These are phyloP conservation scores for Fusarium euwallaceae DNA, from an alignment of 2,329 filamentous ascomycete genomes.

Conservation along the genomic window DNA sequence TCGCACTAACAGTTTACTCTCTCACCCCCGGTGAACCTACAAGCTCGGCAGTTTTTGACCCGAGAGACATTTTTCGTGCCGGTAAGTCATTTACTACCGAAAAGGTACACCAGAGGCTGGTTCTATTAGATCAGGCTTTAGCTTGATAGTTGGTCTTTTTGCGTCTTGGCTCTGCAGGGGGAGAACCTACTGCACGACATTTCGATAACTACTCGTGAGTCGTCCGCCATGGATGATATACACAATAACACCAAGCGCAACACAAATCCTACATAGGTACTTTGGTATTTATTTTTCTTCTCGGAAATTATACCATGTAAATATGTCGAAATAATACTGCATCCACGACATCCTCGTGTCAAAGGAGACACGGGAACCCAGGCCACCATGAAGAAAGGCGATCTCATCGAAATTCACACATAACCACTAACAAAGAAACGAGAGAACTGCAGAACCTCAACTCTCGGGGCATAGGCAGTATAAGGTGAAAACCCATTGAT, in stretches of 20 bases:
- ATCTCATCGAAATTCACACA: background rate
- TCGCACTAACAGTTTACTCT: background rate
- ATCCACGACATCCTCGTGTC: background rate
- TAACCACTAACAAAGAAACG: background rate
- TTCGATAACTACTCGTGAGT: background rate
- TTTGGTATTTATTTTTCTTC: too few relatives aligned
- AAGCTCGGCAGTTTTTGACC: background rate
- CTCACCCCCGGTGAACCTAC: background rate
- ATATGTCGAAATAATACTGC: background rate
- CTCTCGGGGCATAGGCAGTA: background rate
- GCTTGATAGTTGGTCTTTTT: background rate
- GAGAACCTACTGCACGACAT: background rate
- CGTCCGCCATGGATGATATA: background rate
- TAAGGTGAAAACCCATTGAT: background rate
- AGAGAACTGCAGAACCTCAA: background rate
- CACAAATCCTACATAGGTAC: too few relatives aligned
- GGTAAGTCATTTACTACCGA: background rate
- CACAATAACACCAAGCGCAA: background rate
- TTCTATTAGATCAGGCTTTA: background rate
- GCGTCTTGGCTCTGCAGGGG: background rate
- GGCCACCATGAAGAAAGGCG: background rate
- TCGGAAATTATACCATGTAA: too few relatives aligned
- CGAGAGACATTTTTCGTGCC: background rate
- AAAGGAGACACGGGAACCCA: background rate
- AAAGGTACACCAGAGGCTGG: background rate